Conservation (phyloP, 2,329 filamentous ascomycete species). For the Sporothrix brasiliensis region DNA sequence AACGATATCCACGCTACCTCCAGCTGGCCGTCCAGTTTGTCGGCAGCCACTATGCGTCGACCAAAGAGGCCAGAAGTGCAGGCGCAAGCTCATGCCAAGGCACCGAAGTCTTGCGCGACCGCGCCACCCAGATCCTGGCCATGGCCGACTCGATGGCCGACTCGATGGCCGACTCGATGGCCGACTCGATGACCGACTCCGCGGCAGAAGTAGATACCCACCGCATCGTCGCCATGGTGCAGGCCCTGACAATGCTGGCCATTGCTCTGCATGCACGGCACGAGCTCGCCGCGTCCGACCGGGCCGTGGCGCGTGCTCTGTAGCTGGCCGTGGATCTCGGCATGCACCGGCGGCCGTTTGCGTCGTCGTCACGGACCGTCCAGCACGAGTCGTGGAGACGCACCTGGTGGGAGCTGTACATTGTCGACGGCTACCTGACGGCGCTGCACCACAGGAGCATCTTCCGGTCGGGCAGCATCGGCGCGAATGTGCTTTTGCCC, state of each 20-base stretch:
- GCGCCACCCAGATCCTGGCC: neutral
- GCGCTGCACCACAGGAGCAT: conserved; percentile 17
- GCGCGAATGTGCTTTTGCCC: neutral
- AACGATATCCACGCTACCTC: conserved; percentile 20
- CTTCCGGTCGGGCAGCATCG: neutral
- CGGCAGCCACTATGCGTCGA: conserved; percentile 25
- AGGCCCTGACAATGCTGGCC: conserved; percentile 17
- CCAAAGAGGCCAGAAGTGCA: neutral
- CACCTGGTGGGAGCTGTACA: conserved; percentile 32
- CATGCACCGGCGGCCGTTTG: conserved; percentile 16
- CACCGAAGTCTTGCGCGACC: neutral
- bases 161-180: neutral
- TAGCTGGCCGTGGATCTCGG: conserved; percentile 22
- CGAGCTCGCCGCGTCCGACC: conserved; percentile 19
- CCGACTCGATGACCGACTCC: neutral
- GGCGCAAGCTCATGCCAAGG: no score
- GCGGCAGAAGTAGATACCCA: neutral
- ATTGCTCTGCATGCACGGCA: conserved; percentile 23
- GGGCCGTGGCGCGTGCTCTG: neutral
- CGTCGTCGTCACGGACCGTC: neutral
- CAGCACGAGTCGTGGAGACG: conserved; percentile 25
- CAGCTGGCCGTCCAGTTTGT: conserved; percentile 30
- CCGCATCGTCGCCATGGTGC: conserved; percentile 11
- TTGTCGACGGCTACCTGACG: conserved; percentile 25
- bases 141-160: neutral